Evolutionary conservation across 2,329 filamentous ascomycete species (phyloP), one percentile per base, ranked within the genome.

Genomic region (Xylariaceae sp.): DNA sequence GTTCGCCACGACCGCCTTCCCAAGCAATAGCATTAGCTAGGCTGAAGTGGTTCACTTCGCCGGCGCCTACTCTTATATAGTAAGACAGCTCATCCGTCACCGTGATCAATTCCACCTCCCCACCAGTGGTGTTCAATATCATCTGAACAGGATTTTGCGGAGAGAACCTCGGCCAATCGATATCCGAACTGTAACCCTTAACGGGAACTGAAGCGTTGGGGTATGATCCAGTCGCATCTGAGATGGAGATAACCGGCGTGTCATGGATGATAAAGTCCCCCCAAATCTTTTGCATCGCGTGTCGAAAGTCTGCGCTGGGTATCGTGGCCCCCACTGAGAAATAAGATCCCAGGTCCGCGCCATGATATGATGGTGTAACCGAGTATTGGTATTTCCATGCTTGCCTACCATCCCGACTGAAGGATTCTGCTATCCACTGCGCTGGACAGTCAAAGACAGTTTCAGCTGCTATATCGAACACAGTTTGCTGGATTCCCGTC

Each of bases 391-490:
- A 72, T 43, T 67, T 68, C 63, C 66, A 73, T n/a, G 60, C 60
- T 23, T 60, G 45, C 5, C 58, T 55, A n/a, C 45, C 52, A 21
- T 54, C 56, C 19, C 50, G 47, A 42, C 51, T 62, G 48, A 69
- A 76, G 2, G 72, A 71, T 36, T 69, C 64, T 10, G 68, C 66
- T 37, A 75, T 58, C 73, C 72, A 77, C 57, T 77, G 74, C 0
- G 68, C 67, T 0, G 74, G 71, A 49, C 74, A 78, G 33, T 70
- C 63, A 44, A 76, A 76, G 2, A 71, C 74, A 1, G 67, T 68
- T 60, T 79, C 74, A 22, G 68, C 71, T 33, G 68, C 72, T 37
- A 77, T 67, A 52, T 74, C 69, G 45, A 66, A 59, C 5, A 68
- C 71, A 7, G 70, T 64, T 48, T 77, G 72, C 47, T 77, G 73